These are phyloP conservation scores for Erodium moschatum DNA, from an alignment of 441 rosid species.

Conservation along the genomic window DNA sequence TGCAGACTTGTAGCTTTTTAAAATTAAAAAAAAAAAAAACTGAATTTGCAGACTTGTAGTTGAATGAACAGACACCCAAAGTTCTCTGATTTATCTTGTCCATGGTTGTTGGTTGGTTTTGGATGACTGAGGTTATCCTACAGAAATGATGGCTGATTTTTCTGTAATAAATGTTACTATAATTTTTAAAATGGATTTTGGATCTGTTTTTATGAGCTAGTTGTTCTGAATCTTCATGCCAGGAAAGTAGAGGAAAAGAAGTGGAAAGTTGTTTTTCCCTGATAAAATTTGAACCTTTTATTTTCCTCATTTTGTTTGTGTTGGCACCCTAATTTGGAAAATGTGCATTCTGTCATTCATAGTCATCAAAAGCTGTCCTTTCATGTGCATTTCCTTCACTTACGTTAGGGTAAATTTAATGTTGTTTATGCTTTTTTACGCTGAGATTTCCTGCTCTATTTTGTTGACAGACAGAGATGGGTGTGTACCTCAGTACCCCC, in stretches of 20 bases:
- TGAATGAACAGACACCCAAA: not conserved
- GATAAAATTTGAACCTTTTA: not conserved
- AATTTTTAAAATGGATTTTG: not conserved
- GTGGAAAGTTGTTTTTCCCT: not conserved
- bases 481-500: conserved; percentile 83
- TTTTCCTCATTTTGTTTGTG: not conserved
- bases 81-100: not conserved
- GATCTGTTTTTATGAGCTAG: not conserved
- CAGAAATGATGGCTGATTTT: not conserved
- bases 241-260: not conserved
- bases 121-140: not conserved
- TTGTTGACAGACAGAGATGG: conserved; percentile 40
- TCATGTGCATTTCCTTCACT: not conserved
- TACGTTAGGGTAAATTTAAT: not conserved
- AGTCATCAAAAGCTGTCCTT: not conserved
- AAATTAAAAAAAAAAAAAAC: too few relatives aligned
- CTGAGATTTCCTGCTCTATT: not conserved
- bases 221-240: not conserved
- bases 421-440: not conserved
- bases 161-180: not conserved
- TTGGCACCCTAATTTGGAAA: not conserved
- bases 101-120: not conserved
- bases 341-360: not conserved
- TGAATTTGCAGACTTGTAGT: not conserved
- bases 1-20: too few relatives aligned